A percentile compares a stretch with the other conserved stretches of the same genome.
Evolutionary conservation across 2,329 filamentous ascomycete species (phyloP).

Genomic region (Botryosphaeria dothidea): DNA sequence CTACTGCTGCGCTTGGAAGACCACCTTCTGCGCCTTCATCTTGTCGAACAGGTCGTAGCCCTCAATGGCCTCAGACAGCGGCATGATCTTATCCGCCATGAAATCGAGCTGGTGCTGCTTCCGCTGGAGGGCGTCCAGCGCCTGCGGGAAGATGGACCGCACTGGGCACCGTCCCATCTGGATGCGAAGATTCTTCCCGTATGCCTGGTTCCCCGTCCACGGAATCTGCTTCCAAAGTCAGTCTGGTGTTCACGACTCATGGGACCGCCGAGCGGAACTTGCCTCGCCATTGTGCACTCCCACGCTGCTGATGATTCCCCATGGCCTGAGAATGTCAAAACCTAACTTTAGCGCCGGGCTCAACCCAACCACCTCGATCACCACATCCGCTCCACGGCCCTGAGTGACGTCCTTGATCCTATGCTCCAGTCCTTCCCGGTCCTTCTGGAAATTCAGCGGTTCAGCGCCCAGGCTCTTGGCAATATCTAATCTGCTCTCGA

Average conservation of each 20-base stretch:
- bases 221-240: constrained; percentile 37
- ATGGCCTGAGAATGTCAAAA: constrained; percentile 51
- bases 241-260: neutral
- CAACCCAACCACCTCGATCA: constrained; percentile 61
- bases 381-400: constrained; percentile 80
- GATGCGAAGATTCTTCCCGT: constrained; percentile 52
- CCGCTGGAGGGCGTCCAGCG: constrained; percentile 46
- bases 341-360: constrained; percentile 49
- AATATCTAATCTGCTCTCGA: constrained; percentile 71
- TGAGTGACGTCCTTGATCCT: constrained; percentile 74
- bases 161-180: constrained; percentile 55
- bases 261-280: neutral
- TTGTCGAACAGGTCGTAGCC: constrained; percentile 56
- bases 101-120: constrained; percentile 54
- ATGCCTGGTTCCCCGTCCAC: constrained; percentile 50
- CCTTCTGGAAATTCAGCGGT: constrained; percentile 74
- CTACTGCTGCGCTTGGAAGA: constrained; percentile 49
- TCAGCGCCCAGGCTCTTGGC: constrained; percentile 77
- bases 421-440: constrained; percentile 64
- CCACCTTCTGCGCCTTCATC: constrained; percentile 55
- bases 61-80: constrained; percentile 51
- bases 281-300: constrained; percentile 50
- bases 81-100: constrained; percentile 56
- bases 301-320: constrained; percentile 50
- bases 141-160: constrained; percentile 50